Base-by-base conservation (phyloP, 257 asterid genomes). In the Scutellaria barbata region DNA sequence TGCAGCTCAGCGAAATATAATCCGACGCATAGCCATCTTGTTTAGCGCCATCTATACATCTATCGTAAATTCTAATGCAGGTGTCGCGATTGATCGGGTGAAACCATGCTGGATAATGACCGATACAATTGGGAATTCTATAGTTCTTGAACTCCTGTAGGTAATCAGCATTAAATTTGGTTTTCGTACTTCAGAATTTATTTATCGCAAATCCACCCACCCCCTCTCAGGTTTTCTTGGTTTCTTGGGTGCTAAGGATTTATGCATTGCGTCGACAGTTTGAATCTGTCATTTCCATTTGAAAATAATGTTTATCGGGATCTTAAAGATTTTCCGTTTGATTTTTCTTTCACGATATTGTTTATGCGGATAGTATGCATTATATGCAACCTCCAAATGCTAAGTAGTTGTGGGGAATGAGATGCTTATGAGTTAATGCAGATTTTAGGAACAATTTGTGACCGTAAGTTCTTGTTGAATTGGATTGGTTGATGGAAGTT, bases 61-160 rank as follows among this genome's bases (percentile, higher is more conserved):
- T 22, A 40, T 48, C 65, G 12, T 13, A 5, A 68, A 61, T 63
- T 42, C 17, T 22, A 74, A 66, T 81, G 80, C 72, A 54, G 82
- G 67, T 81, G 46, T 68, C 70, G 63, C 74, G 70, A 74, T 55
- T 63, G 68, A 66, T 59, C 60, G 55, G 72, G 69, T 77, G 72
- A 74, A 73, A 74, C 48, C 35, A 54, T 72, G 71, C 30, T 35
- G 57, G 80, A 20, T 51, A 68, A 58, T 52, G 55, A 51, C 70
- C 77, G 56, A 58, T 74, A 59, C 25, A 25, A 13, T 10, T 68
- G 66, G 58, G 35, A 73, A 45, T 76, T 69, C 33, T 59, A 20
- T 30, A 62, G 9, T 59, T 56, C 17, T 66, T 59, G 71, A 79
- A 76, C 74, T 69, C 68, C 58, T 52, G 82, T 69, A 52, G 63